Evolutionary conservation across 257 asterid species (phyloP).

Genomic region (Fraxinus americana): DNA sequence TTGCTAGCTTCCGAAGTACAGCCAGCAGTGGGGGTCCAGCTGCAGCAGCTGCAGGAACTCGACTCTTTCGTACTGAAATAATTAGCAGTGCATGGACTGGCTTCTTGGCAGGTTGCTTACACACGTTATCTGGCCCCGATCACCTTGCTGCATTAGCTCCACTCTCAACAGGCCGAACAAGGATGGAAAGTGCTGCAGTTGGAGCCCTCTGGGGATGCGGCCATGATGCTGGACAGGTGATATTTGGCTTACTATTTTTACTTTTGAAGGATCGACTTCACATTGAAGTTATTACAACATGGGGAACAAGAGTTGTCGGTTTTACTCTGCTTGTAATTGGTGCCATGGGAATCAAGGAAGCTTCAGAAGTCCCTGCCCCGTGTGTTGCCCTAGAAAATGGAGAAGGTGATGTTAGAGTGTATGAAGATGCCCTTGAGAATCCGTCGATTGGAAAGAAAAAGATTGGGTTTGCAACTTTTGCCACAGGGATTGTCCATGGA

Average conservation of each 20-base stretch:
- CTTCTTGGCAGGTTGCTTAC: conserved; percentile 93
- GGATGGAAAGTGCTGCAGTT: conserved; percentile 86
- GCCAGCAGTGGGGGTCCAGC: conserved; percentile 62
- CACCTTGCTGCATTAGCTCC: conserved; percentile 99
- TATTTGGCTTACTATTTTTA: conserved; percentile 77
- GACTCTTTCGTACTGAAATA: conserved; percentile 52
- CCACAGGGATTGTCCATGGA: conserved; percentile 57
- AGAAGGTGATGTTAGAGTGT: conserved; percentile 39
- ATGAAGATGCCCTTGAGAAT: conserved; percentile 40
- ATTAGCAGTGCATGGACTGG: conserved; percentile 97
- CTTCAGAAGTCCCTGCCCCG: conserved; percentile 49
- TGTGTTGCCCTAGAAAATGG: conserved; percentile 47
- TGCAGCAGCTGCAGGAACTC: conserved; percentile 49
- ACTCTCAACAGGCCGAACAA: conserved; percentile 84
- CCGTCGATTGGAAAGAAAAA: conserved; percentile 38
- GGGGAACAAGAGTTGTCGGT: conserved; percentile 96
- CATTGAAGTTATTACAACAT: conserved; percentile 77
- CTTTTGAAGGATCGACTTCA: conserved; percentile 85
- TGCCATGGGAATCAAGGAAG: conserved; percentile 66
- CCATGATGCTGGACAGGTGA: conserved; percentile 89
- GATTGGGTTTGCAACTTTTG: conserved; percentile 56
- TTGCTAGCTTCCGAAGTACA: conserved; percentile 57
- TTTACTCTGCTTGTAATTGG: conserved; percentile 67
- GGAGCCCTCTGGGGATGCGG: conserved; percentile 99
- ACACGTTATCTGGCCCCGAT: conserved; percentile 94